Evolutionary conservation across 805 yeast genomes (phyloP).

Genomic region (Saccharomycopsis sp.): DNA sequence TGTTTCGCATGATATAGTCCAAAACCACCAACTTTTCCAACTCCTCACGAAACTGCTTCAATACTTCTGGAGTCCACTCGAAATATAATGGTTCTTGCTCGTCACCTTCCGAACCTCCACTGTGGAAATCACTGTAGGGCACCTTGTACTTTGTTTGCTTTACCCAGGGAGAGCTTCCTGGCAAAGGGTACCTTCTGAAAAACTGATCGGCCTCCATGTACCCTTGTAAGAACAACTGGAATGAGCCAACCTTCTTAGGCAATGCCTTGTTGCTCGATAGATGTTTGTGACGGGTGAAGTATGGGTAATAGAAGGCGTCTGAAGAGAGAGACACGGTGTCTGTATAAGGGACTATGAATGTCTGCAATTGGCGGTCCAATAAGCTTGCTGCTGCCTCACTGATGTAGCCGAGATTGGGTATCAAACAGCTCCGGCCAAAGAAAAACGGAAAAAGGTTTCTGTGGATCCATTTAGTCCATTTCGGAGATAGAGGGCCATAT

Average conservation of each 20-base stretch:
- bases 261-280: conserved; percentile 24
- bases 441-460: conserved; percentile 70
- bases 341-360: conserved; percentile 60
- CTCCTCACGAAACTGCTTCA: conserved; percentile 50
- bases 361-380: conserved; percentile 53
- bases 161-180: conserved; percentile 29
- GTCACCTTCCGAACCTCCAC: neutral
- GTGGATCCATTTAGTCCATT: conserved; percentile 76
- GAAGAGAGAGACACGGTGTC: conserved; percentile 47
- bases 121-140: neutral
- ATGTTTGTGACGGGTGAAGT: conserved; percentile 34
- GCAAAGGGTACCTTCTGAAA: conserved; percentile 50
- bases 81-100: conserved; percentile 28
- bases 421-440: conserved; percentile 65
- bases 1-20: conserved; percentile 67
- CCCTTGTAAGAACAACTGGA: conserved; percentile 54
- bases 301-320: conserved; percentile 44
- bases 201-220: conserved; percentile 58
- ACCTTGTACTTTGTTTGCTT: neutral
- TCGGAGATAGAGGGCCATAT: conserved; percentile 70
- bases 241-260: conserved; percentile 55
- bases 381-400: conserved; percentile 67
- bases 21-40: conserved; percentile 62
- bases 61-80: conserved; percentile 44
- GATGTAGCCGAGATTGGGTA: conserved; percentile 66